Evolutionary conservation across 2,329 filamentous ascomycete species (phyloP), one percentile per base, ranked within the genome.

Genomic region (Beauveria bassiana): DNA sequence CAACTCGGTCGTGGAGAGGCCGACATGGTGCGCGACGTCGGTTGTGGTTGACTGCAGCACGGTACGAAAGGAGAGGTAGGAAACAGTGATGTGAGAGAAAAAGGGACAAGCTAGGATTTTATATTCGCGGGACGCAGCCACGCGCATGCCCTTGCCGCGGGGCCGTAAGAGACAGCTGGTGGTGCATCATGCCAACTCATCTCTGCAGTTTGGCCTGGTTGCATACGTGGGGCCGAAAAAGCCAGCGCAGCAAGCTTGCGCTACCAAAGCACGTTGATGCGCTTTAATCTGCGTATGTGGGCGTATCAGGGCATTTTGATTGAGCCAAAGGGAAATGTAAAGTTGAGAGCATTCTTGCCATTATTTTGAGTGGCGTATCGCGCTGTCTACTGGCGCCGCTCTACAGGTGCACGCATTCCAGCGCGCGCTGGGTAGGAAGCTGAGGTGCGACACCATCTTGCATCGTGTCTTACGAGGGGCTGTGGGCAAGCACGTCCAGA

Each of bases 161-260:
- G 56, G 56, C 49, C 49, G 40, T 28, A 53, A 54, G 40, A 52
- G 53, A 62, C 60, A 62, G 47, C 60, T 62, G 60, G 60, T 62
- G 46, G 46, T 62, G 60, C 60, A 62, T 62, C 52, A 57, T 59
- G 61, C 61, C 61, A 62, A 51, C 61, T 60, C 61, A 62, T 62
- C 61, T 55, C 61, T 62, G 61, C 61, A 62, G 49, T 53, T 34
- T 61, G 61, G 54, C 22, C 31, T 53, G 54, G 54, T 47, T 52
- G 54, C 57, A 62, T 54, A 38, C 56, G 61, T 60, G 61, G 61
- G 61, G 56, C 56, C 31, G 56, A 43, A 42, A 54, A 54, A 31
- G 56, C 50, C 46, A 47, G 54, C 47, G 49, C 55, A 47, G 50
- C 49, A 60, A 60, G 38, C 50, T 61, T 61, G 59, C 59, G 54